phyloP scores from a whole-genome alignment of 306 rosid genomes.

The Arachis hypogaea region DNA sequence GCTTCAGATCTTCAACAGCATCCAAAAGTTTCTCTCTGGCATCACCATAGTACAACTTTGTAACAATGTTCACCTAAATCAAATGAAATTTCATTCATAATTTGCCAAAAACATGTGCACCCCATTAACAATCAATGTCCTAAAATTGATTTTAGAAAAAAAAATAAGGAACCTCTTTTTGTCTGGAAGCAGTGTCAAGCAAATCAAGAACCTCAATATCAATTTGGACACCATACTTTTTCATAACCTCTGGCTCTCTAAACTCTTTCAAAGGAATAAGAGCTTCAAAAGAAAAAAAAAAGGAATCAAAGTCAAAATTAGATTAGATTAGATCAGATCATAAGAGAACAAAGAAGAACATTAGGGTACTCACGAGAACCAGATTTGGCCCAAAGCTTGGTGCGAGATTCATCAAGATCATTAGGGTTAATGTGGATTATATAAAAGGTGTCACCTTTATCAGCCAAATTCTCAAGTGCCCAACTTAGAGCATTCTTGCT shows the following conservation, averaged over 20 bases:
- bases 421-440: conserved; percentile 64
- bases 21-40: conserved; percentile 89
- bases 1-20: conserved; percentile 79
- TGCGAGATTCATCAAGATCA: conserved; percentile 50
- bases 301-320: neutral
- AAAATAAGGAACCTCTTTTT: conserved; percentile 64
- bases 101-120: neutral
- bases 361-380: conserved; percentile 69
- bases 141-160: too few species aligned
- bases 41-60: conserved; percentile 95
- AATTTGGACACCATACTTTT: conserved; percentile 53
- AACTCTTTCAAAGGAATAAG: conserved; percentile 79
- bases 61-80: conserved; percentile 58
- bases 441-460: conserved; percentile 80
- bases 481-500: conserved; percentile 89
- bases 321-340: conserved; percentile 20
- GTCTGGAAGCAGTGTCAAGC: conserved; percentile 78
- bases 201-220: conserved; percentile 80
- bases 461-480: conserved; percentile 82
- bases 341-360: neutral
- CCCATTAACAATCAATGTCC: neutral
- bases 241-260: conserved; percentile 73
- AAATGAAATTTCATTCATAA: neutral
- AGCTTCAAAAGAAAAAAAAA: conserved; percentile 49
- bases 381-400: conserved; percentile 59